Evolutionary conservation across 768 basidiomycete species (phyloP).

Genomic region (Phaffia tasmanica): DNA sequence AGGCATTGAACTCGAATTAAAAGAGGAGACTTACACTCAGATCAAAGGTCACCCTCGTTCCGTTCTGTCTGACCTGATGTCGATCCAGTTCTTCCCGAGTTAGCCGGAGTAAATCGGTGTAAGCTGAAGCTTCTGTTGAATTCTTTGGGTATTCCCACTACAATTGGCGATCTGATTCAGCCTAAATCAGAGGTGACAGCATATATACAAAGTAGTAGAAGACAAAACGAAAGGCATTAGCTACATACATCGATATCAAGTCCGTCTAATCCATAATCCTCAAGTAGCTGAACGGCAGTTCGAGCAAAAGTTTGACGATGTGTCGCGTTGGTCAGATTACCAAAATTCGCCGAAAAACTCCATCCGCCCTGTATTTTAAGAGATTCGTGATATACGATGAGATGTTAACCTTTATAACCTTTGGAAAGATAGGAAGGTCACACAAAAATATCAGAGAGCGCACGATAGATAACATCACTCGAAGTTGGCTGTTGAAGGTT

Average conservation of each 20-base stretch:
- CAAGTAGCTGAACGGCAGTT: conserved; percentile 64
- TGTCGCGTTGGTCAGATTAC: conserved; percentile 55
- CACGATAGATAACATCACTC: conserved; percentile 64
- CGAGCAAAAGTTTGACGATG: conserved; percentile 67
- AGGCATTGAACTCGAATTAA: too few relatives aligned
- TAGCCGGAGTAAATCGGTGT: conserved; percentile 67
- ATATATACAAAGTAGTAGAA: neutral
- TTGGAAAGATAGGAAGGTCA: neutral
- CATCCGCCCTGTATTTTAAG: conserved; percentile 6
- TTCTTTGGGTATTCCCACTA: conserved; percentile 76
- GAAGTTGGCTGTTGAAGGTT: conserved; percentile 40
- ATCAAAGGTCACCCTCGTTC: conserved; percentile 49
- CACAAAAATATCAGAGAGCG: conserved; percentile 19
- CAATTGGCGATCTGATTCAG: neutral
- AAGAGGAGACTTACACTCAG: conserved; percentile 51
- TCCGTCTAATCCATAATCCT: conserved; percentile 87
- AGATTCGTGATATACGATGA: neutral
- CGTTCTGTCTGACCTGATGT: conserved; percentile 58
- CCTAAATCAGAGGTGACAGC: neutral
- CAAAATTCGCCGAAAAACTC: conserved; percentile 81
- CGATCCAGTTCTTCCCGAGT: conserved; percentile 63
- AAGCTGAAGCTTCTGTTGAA: conserved; percentile 65
- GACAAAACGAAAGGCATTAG: neutral
- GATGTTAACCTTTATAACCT: neutral
- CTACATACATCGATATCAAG: conserved; percentile 66